Evolutionary conservation across 768 basidiomycete genomes (phyloP).

Genomic region (Floccularia luteovirens): DNA sequence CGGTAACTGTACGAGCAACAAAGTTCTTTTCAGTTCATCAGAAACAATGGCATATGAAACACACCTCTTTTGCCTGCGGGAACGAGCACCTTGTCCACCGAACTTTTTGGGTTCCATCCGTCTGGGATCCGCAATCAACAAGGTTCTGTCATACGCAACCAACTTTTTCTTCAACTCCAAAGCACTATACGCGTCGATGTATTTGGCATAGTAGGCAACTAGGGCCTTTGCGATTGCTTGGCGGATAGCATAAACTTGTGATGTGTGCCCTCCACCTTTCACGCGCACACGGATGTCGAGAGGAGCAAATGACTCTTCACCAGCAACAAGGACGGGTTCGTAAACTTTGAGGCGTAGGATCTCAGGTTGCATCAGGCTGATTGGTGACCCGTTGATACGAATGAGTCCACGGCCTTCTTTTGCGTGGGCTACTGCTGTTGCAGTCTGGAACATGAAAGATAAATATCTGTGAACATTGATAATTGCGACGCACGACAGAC

Average conservation of each 20-base stretch:
- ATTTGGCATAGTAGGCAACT: conserved; percentile 98
- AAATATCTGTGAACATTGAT: conserved; percentile 5
- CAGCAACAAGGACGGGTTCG: conserved; percentile 91
- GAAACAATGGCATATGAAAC: conserved; percentile 13
- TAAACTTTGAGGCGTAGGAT: conserved; percentile 98
- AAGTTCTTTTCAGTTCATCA: conserved; percentile 8
- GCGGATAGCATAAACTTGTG: conserved; percentile 97
- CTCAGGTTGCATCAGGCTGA: conserved; percentile 91
- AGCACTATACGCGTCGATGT: conserved; percentile 94
- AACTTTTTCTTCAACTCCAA: conserved; percentile 98
- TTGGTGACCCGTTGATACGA: conserved; percentile 94
- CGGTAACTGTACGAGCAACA: conserved; percentile 56
- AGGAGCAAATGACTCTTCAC: conserved; percentile 78
- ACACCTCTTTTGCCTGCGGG: conserved; percentile 95
- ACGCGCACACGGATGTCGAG: conserved; percentile 97
- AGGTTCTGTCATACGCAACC: conserved; percentile 88
- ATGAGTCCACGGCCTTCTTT: conserved; percentile 95
- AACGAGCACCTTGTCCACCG: conserved; percentile 96
- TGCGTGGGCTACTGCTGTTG: conserved; percentile 95
- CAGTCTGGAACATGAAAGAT: conserved; percentile 52
- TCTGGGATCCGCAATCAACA: conserved; percentile 90
- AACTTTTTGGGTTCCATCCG: conserved; percentile 99
- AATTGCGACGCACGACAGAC: conserved; percentile 28
- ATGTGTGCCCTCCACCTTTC: conserved; percentile 98
- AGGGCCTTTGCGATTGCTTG: conserved; percentile 98